These are phyloP conservation scores for Trichoderma harzianum DNA, from an alignment of 2,329 filamentous ascomycete genomes.

Conservation along the genomic window DNA sequence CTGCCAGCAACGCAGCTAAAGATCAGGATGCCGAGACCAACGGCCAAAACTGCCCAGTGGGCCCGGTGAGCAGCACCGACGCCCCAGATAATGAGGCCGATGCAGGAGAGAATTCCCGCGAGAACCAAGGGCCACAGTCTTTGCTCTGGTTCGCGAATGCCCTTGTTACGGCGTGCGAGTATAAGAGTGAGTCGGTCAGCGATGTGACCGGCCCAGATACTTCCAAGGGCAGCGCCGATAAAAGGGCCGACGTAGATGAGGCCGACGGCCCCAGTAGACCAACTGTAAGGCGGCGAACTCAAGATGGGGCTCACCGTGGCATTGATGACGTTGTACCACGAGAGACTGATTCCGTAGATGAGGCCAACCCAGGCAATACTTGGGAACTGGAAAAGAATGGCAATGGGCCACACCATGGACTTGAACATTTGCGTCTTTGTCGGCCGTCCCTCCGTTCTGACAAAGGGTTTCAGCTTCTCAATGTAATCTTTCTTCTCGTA, in stretches of 20 bases:
- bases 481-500: not conserved
- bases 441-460: not conserved
- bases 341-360: not conserved
- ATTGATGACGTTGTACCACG: not conserved
- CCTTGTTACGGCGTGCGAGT: constrained; percentile 33
- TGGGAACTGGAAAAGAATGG: not conserved
- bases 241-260: constrained; percentile 24
- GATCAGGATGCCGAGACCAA: constrained; percentile 29
- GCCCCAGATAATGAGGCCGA: constrained; percentile 46
- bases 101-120: constrained; percentile 38
- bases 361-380: not conserved
- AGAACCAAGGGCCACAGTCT: constrained; percentile 33
- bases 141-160: constrained; percentile 35
- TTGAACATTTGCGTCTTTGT: not conserved
- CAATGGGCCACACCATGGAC: not conserved
- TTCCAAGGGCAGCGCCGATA: constrained; percentile 22
- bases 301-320: not conserved
- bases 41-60: constrained; percentile 34
- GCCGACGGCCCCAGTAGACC: not conserved
- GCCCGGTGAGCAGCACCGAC: constrained; percentile 37
- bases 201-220: constrained; percentile 24
- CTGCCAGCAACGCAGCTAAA: not conserved
- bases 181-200: constrained; percentile 32
- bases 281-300: not conserved
- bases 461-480: not conserved